phyloP scores from a whole-genome alignment of 179 eudicot species.

The Vitellaria paradoxa region DNA sequence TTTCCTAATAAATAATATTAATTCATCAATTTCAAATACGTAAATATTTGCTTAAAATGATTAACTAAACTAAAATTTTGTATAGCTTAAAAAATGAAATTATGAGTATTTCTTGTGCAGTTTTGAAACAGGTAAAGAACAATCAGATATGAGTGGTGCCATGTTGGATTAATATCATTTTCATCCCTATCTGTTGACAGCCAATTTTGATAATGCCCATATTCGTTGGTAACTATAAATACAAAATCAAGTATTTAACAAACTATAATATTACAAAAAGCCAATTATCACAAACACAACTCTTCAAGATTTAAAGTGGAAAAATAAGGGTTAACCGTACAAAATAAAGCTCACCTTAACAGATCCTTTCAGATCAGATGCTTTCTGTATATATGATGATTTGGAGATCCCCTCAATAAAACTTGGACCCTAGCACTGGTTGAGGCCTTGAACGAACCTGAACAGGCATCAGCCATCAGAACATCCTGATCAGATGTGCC shows the following conservation, averaged over 20 bases:
- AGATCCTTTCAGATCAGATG: constrained; percentile 75
- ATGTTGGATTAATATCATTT: too few species aligned
- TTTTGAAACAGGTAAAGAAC: too few species aligned
- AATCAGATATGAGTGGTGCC: too few species aligned
- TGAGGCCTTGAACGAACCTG: constrained; percentile 60
- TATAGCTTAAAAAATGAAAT: too few species aligned
- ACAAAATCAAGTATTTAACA: not conserved
- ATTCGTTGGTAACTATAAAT: not conserved
- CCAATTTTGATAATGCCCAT: not conserved
- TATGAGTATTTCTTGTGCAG: too few species aligned
- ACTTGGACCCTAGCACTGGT: constrained; percentile 62
- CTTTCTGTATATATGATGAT: constrained; percentile 74
- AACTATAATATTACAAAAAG: not conserved
- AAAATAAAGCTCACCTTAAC: constrained; percentile 51
- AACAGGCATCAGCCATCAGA: constrained; percentile 75
- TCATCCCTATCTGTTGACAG: not conserved
- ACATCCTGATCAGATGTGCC: constrained; percentile 76
- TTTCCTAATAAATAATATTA: too few species aligned
- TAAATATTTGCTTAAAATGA: too few species aligned
- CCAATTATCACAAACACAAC: not conserved
- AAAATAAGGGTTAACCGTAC: not conserved
- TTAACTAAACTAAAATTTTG: too few species aligned
- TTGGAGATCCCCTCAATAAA: constrained; percentile 92
- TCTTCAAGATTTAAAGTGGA: not conserved
- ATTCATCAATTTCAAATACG: too few species aligned